A percentile compares a stretch with the other conserved stretches of the same genome.
These are phyloP conservation scores for Limonium bicolor DNA, from an alignment of 148 eudicot species.

Conservation along the genomic window DNA sequence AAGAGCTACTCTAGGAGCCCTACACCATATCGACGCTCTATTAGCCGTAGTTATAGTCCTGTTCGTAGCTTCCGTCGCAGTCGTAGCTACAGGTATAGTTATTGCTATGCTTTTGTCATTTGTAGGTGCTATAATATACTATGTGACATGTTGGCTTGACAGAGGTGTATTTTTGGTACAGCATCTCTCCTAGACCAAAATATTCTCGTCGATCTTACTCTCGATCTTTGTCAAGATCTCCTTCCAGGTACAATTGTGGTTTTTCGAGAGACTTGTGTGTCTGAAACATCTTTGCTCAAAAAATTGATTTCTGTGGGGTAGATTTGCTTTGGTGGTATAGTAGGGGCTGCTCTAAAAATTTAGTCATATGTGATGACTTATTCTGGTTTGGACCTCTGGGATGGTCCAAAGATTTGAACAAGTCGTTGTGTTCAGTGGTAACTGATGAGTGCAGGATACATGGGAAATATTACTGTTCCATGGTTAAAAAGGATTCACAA, in stretches of 20 bases:
- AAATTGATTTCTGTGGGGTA: not conserved
- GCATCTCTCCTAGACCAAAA: constrained; percentile 40
- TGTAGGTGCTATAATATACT: not conserved
- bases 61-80: constrained; percentile 49
- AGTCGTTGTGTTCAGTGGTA: no score
- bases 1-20: constrained; percentile 43
- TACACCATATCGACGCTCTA: constrained; percentile 41
- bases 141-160: not conserved
- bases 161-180: constrained; percentile 14
- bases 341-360: no score
- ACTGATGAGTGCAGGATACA: not conserved
- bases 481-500: not conserved
- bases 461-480: not conserved
- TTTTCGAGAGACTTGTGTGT: constrained; percentile 26
- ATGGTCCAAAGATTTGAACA: no score
- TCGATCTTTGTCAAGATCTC: constrained; percentile 44
- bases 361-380: no score
- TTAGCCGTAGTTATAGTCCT: constrained; percentile 48
- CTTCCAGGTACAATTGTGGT: constrained; percentile 26
- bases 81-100: constrained; percentile 30
- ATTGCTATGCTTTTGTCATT: not conserved
- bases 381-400: no score
- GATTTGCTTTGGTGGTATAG: no score
- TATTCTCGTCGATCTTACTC: constrained; percentile 35
- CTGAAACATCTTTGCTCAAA: not conserved